Evolutionary conservation across 139 green algal species (phyloP), one percentile per base, ranked within the genome.

Genomic region (Astrephomene gubernaculifera): DNA sequence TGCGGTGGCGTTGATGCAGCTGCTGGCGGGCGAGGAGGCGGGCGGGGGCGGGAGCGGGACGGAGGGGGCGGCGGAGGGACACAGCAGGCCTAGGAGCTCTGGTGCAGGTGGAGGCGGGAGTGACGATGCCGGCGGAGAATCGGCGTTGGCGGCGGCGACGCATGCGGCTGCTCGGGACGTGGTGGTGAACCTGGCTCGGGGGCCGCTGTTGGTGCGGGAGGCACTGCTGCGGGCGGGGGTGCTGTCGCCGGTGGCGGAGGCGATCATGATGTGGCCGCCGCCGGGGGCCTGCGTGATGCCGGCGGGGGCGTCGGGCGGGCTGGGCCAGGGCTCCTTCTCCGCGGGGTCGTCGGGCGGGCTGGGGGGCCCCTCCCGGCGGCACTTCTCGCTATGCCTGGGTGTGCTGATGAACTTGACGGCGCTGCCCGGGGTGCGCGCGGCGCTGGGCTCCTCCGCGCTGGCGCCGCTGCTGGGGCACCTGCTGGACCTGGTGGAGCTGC

Each of bases 201-300:
- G 76, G 29, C 76, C 76, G 61, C 61, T 83, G 60, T 60, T 83
- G 76, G 76, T 83, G 60, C 76, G 76, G 4, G 76, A 83, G 57
- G 76, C 60, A 41, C 76, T 83, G 60, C n/a, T 83, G 57, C 60
- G 60, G 4, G 41, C 39, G n/a, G 76, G 76, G 8, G 60, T 65
- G 21, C 17, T 83, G 57, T 35, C 35, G 27, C n/a, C 41, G 38
- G 27, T 83, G 60, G 60, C 54, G 29, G 76, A 83, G 76, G 76
- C 41, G 5, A 17, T 83, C 41, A 83, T 83, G 76, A 36, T 63
- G 76, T 71, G 57, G 75, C 75, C 75, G 27, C 39, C 57, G 53
- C 57, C 36, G 14, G 19, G 21, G 57, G n/a, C n/a, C 57, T 67
- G 57, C 57, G 31, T 21, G 57, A n/a, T 31, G 45, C 49, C 19